phyloP scores from a whole-genome alignment of 768 basidiomycete species.

The Leucosporidium yakuticum region DNA sequence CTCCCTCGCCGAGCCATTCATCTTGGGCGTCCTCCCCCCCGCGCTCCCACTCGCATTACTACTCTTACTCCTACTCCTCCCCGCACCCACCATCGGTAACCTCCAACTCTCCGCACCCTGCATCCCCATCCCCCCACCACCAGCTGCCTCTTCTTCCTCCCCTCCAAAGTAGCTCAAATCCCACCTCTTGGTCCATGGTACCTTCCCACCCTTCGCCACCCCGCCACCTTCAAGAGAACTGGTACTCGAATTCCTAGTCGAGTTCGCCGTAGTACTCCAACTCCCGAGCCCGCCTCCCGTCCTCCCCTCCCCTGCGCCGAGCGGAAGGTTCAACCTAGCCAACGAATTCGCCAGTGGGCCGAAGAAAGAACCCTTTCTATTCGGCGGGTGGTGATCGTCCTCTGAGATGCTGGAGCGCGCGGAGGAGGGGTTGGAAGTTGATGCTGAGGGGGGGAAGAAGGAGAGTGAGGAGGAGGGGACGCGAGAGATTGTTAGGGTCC shows the following conservation, averaged over 20 bases:
- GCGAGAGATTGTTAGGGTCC: conserved; percentile 19
- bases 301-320: background rate
- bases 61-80: background rate
- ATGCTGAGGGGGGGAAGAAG: conserved; percentile 21
- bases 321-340: background rate
- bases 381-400: background rate
- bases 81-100: background rate
- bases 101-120: background rate
- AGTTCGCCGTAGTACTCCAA: background rate
- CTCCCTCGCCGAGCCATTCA: background rate
- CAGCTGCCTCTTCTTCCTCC: conserved; percentile 14
- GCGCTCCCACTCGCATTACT: background rate
- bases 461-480: conserved; percentile 20
- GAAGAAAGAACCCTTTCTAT: conserved; percentile 12
- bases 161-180: conserved; percentile 17
- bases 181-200: conserved; percentile 9
- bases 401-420: background rate
- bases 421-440: background rate
- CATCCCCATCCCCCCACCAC: background rate
- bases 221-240: background rate
- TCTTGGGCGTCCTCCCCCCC: background rate
- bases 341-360: conserved; percentile 13
- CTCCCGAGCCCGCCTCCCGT: background rate
- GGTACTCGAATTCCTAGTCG: background rate
- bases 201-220: background rate